Base-by-base conservation (phyloP, 305 asterid species). In the Solanum hybrid region DNA sequence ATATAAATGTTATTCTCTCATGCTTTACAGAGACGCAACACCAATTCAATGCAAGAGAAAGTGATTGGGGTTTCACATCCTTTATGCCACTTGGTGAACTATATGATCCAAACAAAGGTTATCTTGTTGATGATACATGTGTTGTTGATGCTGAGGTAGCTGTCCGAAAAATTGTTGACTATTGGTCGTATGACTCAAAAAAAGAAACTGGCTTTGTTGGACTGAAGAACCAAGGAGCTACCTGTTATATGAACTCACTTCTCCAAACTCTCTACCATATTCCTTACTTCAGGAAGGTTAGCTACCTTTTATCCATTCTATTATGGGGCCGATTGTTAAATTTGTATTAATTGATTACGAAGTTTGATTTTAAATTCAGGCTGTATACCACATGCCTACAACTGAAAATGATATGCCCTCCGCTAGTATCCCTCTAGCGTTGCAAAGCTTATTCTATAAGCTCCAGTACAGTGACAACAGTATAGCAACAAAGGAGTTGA, bases 141-240 rank as follows among this genome's bases (percentile, higher is more conserved):
- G 26, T 93, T 61, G 45, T 95, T 92, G 95, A 93, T 90, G 97
- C 97, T 89, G 94, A 94, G 87, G 95, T 94, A 90, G 91, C 93
- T 17, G 93, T 94, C 41, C 87, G 90, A 83, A 93, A 70, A 91
- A 79, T 91, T 86, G 90, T 91, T 91, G 94, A 92, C 90, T 92
- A 92, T 87, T 93, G 91, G 92, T 81, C 90, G 38, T 95, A 93
- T 68, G 93, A 93, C 90, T 95, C 97, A 17, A 94, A 94, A 90
- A 95, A 93, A 89, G 97, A 94, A 91, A 93, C 97, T 89, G 97
- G 95, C 81, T 95, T 92, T 70, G 97, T 95, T 39, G 97, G 97
- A 72, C 92, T 95, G 77, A 92, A 93, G 84, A 94, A 95, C 92
- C 97, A 95, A 92, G 97, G 96, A 90, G 97, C 97, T 7, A 95